Conservation (phyloP, 2,329 filamentous ascomycete species). For the Simplicillium sp. region DNA sequence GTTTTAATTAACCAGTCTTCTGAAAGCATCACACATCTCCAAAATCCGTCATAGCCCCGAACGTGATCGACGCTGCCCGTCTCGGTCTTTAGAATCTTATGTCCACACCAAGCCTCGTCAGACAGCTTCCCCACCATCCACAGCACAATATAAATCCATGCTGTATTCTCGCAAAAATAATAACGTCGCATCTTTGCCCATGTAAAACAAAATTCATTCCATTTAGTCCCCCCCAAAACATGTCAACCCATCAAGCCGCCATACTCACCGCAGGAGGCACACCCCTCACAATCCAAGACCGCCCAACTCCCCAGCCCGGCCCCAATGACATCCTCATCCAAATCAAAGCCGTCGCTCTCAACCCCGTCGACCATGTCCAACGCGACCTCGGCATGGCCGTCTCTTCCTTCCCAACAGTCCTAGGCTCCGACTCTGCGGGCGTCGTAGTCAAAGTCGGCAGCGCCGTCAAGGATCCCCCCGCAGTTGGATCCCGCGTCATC, state of each 20-base stretch:
- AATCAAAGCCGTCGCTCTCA: conserved; percentile 15
- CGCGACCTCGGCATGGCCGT: conserved; percentile 15
- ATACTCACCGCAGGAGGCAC: conserved; percentile 3
- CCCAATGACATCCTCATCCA: conserved; percentile 15
- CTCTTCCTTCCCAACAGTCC: conserved; percentile 14
- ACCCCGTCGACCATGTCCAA: conserved; percentile 15
- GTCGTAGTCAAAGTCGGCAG: conserved; percentile 20
- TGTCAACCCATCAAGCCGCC: conserved; percentile 3
- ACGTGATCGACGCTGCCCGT: no score
- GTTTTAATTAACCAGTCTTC: no score
- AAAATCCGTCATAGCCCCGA: no score
- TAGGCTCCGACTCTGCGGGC: conserved; percentile 18
- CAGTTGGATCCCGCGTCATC: not conserved
- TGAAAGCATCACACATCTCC: no score
- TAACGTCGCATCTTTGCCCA: no score
- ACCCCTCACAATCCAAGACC: conserved; percentile 6
- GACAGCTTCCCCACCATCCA: no score
- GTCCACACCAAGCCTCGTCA: no score
- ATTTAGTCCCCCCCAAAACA: no score
- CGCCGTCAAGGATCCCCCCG: conserved; percentile 10
- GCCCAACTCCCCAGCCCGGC: conserved; percentile 7
- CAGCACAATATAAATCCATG: no score
- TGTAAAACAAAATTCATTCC: no score
- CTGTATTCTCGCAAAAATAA: no score
- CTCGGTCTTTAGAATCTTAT: no score